Evolutionary conservation across 2,329 filamentous ascomycete species (phyloP), one percentile per base, ranked within the genome.

Genomic region (Aaosphaeria arxii): DNA sequence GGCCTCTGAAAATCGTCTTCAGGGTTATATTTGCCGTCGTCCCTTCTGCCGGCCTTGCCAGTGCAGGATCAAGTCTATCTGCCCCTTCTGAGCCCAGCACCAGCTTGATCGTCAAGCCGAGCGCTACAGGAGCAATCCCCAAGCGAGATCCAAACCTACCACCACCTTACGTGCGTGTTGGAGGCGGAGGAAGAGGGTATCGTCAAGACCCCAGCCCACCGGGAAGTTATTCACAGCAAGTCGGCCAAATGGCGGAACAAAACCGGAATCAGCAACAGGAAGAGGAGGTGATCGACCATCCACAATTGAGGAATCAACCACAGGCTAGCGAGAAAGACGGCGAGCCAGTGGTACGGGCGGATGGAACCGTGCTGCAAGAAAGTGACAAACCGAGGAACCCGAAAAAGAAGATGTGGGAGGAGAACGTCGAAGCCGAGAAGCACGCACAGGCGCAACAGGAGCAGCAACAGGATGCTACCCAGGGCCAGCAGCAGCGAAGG

Each of bases 1-100:
- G 94, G 48, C 92, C 92, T 1, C 59, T 92, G n/a, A 84, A 85
- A 59, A 67, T 88, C 17, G 54, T 86, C 7, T 86, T 86, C 61
- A 83, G 80, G 30, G 67, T 82, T 45, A 68, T 80, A 11, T 75
- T 85, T 49, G 77, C 77, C 11, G 72, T 85, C 3, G 70, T 87
- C 24, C 76, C 77, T 31, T 76, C 73, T 1, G 70, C 85, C 11
- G 76, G 81, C 7, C 46, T 64, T 7, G 53, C 59, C 11, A n/a
- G 42, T 29, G 54, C 59, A 11, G 52, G 44, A 30, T 56, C 55
- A 6, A 63, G 60, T 17, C 43, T 55, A 7, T 48, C 52, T 11
- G 45, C 48, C 5, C 44, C 54, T 1, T 53, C 57, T 1, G 32
- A 54, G 17, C 44, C 61, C 5, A 66, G 63, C 3, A 63, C 63